phyloP scores from a whole-genome alignment of 139 green algal genomes.

The Chlamydomonas applanata region DNA sequence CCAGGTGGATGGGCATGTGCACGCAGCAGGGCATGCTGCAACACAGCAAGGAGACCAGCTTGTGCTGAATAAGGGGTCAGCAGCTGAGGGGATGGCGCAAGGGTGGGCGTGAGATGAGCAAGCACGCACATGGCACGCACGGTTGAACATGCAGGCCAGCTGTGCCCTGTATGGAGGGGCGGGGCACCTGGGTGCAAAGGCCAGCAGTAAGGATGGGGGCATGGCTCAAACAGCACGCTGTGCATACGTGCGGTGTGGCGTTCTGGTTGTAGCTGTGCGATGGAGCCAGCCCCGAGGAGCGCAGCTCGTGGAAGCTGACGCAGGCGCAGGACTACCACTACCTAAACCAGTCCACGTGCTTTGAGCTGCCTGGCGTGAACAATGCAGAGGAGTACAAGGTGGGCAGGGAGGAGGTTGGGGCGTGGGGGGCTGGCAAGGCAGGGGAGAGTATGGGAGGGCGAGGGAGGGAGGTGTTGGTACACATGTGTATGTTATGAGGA shows the following conservation, averaged over 20 bases:
- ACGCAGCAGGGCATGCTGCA: not conserved
- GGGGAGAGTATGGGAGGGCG: no score
- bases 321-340: constrained; percentile 77
- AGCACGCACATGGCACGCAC: not conserved
- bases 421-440: no score
- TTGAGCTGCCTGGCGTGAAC: constrained; percentile 75
- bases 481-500: not conserved
- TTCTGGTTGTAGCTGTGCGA: constrained; percentile 88
- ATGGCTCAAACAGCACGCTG: no score
- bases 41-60: no score
- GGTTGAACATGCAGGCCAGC: not conserved
- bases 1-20: constrained; percentile 77
- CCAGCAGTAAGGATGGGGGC: no score
- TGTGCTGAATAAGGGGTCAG: not conserved
- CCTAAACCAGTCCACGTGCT: constrained; percentile 88
- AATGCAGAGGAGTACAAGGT: constrained; percentile 92
- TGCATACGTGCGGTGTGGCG: no score
- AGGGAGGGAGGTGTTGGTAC: not conserved
- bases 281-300: constrained; percentile 76
- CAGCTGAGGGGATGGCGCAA: no score
- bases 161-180: no score
- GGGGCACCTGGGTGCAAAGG: no score
- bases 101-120: no score
- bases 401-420: not conserved
- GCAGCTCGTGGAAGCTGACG: constrained; percentile 58